Evolutionary conservation across 345 rosid species (phyloP).

Genomic region (Moricandia moricandioides): DNA sequence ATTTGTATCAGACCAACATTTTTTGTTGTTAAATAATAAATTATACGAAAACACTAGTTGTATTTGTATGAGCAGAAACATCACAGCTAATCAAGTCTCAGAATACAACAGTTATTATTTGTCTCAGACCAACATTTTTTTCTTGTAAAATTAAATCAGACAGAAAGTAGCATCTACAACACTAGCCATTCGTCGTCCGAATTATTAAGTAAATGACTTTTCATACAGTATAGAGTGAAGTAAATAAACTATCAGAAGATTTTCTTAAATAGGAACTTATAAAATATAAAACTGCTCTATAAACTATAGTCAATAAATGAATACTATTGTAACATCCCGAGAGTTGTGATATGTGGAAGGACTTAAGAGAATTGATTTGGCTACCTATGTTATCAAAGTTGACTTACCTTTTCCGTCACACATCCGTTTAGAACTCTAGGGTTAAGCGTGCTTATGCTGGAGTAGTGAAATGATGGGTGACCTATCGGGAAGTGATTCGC

Average conservation of each 20-base stretch:
- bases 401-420: too few relatives aligned
- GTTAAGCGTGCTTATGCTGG: too few relatives aligned
- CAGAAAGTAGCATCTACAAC: conserved; percentile 33
- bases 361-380: too few relatives aligned
- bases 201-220: conserved; percentile 22
- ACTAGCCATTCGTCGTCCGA: conserved; percentile 32
- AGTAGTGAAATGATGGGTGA: too few relatives aligned
- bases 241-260: neutral
- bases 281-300: neutral
- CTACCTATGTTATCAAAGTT: too few relatives aligned
- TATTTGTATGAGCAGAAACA: conserved; percentile 16
- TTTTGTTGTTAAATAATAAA: neutral
- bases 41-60: neutral
- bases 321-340: too few relatives aligned
- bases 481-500: too few relatives aligned
- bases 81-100: conserved; percentile 29
- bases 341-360: too few relatives aligned
- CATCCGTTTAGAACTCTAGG: too few relatives aligned
- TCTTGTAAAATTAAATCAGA: conserved; percentile 10
- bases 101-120: conserved; percentile 1
- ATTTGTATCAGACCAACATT: conserved; percentile 1
- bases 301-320: neutral
- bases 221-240: neutral
- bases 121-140: neutral
- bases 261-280: conserved; percentile 2